phyloP scores from a whole-genome alignment of 331 rosid genomes.

The Stylosanthes scabra region DNA sequence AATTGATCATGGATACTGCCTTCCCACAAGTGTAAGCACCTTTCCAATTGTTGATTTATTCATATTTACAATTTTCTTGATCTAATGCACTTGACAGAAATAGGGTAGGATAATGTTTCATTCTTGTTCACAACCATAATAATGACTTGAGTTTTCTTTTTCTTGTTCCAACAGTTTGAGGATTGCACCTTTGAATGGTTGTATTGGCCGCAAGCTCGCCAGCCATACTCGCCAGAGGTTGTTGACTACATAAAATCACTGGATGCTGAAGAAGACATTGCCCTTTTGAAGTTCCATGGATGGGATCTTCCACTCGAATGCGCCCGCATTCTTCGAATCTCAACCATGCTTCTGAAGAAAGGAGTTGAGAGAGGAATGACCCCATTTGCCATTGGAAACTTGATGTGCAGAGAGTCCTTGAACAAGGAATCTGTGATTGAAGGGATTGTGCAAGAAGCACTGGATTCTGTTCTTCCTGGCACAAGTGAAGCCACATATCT shows the following conservation, averaged over 20 bases:
- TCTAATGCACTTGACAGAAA: neutral
- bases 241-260: constrained; percentile 78
- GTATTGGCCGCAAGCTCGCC: constrained; percentile 95
- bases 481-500: constrained; percentile 81
- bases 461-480: constrained; percentile 74
- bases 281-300: constrained; percentile 83
- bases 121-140: constrained; percentile 13
- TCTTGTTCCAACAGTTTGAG: constrained; percentile 68
- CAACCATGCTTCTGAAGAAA: constrained; percentile 95
- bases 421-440: constrained; percentile 78
- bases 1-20: constrained; percentile 96
- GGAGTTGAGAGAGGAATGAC: constrained; percentile 83
- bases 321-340: constrained; percentile 76
- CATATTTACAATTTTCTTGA: neutral
- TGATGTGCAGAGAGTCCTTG: constrained; percentile 79
- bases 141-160: constrained; percentile 11
- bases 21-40: constrained; percentile 77
- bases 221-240: constrained; percentile 66
- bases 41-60: constrained; percentile 12
- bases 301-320: constrained; percentile 81
- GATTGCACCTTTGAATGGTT: constrained; percentile 99
- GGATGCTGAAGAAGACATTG: constrained; percentile 87
- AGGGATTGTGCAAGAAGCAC: constrained; percentile 74
- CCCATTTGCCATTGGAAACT: constrained; percentile 78
- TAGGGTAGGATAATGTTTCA: neutral